These are phyloP conservation scores for Aureobasidium sp. DNA, from an alignment of 2,329 filamentous ascomycete species.

Conservation along the genomic window DNA sequence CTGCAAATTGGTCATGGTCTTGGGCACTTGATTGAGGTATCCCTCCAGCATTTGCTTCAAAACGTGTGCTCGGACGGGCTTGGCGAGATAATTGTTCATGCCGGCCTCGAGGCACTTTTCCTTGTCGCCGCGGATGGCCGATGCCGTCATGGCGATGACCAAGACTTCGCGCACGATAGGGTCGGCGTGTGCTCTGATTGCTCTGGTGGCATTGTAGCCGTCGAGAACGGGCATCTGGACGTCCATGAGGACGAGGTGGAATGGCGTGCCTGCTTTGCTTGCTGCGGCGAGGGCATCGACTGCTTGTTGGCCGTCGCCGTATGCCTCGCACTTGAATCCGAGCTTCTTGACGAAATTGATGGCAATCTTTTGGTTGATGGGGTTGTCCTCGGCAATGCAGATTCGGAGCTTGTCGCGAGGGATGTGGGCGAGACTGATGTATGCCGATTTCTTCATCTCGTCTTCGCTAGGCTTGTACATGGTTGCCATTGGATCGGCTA, in stretches of 20 bases:
- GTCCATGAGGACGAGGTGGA: conserved; percentile 91
- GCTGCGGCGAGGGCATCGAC: conserved; percentile 75
- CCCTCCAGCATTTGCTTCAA: conserved; percentile 75
- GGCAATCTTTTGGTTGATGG: conserved; percentile 90
- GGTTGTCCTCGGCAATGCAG: conserved; percentile 91
- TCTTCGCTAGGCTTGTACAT: conserved; percentile 36
- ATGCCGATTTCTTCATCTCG: conserved; percentile 18
- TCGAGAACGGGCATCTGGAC: conserved; percentile 94
- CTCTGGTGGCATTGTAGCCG: conserved; percentile 82
- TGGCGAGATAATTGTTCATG: conserved; percentile 97
- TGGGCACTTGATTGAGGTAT: conserved; percentile 49
- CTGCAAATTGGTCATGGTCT: conserved; percentile 39
- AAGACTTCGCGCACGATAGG: conserved; percentile 72
- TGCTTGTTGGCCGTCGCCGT: conserved; percentile 81
- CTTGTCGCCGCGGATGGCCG: conserved; percentile 85
- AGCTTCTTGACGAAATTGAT: conserved; percentile 83
- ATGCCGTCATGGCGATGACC: conserved; percentile 97
- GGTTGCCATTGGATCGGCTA: conserved; percentile 48
- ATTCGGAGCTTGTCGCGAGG: conserved; percentile 73
- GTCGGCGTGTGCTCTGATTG: conserved; percentile 69
- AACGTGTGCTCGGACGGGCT: conserved; percentile 84
- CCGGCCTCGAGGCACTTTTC: conserved; percentile 93
- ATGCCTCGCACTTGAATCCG: conserved; percentile 81
- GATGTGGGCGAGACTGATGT: conserved; percentile 63
- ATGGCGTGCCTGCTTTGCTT: conserved; percentile 65